These are phyloP conservation scores for Amauroascus verrucosus DNA, from an alignment of 2,329 filamentous ascomycete species.

Conservation along the genomic window DNA sequence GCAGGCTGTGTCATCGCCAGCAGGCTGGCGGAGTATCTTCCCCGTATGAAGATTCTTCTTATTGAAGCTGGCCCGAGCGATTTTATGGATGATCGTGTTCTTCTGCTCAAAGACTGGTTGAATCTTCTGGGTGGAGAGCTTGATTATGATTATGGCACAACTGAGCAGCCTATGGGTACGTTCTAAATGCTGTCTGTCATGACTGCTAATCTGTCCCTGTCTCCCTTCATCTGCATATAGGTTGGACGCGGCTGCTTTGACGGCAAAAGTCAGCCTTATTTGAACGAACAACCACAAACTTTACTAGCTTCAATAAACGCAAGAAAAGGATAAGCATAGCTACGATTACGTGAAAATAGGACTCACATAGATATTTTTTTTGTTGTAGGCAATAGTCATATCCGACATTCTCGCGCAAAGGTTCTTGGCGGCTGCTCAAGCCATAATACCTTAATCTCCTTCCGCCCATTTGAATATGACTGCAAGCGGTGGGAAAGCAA, in stretches of 20 bases:
- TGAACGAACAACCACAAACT: background rate
- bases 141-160: constrained; percentile 84
- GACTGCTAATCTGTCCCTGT: background rate
- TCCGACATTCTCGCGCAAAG: constrained; percentile 85
- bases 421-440: constrained; percentile 86
- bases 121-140: constrained; percentile 73
- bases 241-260: background rate
- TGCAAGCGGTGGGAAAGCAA: constrained; percentile 71
- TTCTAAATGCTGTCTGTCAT: constrained; percentile 12
- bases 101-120: constrained; percentile 81
- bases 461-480: constrained; percentile 84
- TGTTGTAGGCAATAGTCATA: constrained; percentile 67
- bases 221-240: background rate
- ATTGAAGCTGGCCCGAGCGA: constrained; percentile 86
- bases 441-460: constrained; percentile 89
- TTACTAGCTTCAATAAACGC: background rate
- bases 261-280: background rate
- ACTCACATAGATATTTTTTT: constrained; percentile 9
- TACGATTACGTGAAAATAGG: background rate
- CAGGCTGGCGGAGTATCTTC: constrained; percentile 70
- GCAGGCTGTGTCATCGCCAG: constrained; percentile 77
- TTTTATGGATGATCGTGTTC: constrained; percentile 75
- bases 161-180: constrained; percentile 69
- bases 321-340: background rate
- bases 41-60: constrained; percentile 67